Conservation (phyloP, 2,329 filamentous ascomycete genomes). For the Cladophialophora psammophila region DNA sequence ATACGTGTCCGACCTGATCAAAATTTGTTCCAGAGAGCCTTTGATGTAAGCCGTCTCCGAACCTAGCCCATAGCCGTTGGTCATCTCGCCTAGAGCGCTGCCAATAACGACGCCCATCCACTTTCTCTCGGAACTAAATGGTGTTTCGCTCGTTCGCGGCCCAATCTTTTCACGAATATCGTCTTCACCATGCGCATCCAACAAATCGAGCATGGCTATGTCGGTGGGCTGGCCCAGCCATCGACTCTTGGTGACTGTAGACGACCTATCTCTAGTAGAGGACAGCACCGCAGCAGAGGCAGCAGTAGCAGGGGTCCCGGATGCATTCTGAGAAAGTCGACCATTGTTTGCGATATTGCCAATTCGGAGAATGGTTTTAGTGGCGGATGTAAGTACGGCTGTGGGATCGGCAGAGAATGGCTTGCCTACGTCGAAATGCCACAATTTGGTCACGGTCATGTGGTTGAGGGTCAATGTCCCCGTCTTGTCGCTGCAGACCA, state of each 20-base stretch:
- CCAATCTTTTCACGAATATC: conserved; percentile 88
- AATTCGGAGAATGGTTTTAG: conserved; percentile 82
- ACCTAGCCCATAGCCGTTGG: conserved; percentile 64
- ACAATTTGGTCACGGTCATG: conserved; percentile 96
- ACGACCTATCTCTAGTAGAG: conserved; percentile 72
- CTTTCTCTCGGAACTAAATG: conserved; percentile 96
- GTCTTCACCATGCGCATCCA: conserved; percentile 89
- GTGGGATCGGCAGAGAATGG: conserved; percentile 66
- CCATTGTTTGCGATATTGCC: conserved; percentile 98
- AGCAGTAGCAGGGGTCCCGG: conserved; percentile 72
- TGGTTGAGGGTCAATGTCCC: conserved; percentile 96
- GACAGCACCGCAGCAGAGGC: conserved; percentile 82
- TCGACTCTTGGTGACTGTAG: conserved; percentile 75
- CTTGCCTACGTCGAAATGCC: conserved; percentile 78
- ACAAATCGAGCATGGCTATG: conserved; percentile 91
- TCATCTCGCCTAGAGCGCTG: conserved; percentile 50
- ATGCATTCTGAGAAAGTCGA: conserved; percentile 75
- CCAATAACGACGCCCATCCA: conserved; percentile 98
- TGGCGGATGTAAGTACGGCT: conserved; percentile 71
- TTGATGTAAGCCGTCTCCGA: conserved; percentile 93
- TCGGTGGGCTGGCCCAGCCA: conserved; percentile 98
- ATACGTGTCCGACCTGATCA: conserved; percentile 89
- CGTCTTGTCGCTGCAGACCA: conserved; percentile 99
- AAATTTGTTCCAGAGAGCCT: conserved; percentile 85
- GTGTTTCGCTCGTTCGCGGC: conserved; percentile 81